Evolutionary conservation across 352 stramenopile species (phyloP), one percentile per base, ranked within the genome.

Genomic region (Sclerospora graminicola): DNA sequence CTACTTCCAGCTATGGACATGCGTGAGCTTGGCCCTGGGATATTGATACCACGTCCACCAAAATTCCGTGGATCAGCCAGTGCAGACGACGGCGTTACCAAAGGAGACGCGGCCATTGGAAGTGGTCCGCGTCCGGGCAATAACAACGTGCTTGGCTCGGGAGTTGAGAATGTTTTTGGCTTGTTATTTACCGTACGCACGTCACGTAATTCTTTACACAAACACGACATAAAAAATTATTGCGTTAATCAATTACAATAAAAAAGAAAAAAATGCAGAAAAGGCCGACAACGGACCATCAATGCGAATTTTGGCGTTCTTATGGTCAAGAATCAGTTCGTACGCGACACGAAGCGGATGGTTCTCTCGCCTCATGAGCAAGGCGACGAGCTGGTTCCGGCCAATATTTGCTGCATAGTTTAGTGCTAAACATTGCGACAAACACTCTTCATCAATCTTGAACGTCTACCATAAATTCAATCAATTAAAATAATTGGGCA

Each of bases 321-420:
- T 98, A 65, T 98, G 93, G 62, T 98, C 95, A 28, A 98, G 72
- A 41, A 98, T 94, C 5, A 99, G 70, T 56, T 99, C 95, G 61
- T 99, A 99, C 4, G 89, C 83, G 57, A 98, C 95, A 33, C 90
- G 89, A 43, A 98, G 59, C 39, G 80, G 72, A 30, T 83, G 65
- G 28, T 47, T 79, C 44, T 86, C 70, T 57, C 69, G 60, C 28
- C 68, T 66, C 34, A 72, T 64, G 4, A 86, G 44, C 36, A 89
- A 50, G 24, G 39, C 45, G 11, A 84, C 41, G 2, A 90, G 53
- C 38, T 89, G 63, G 7, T 88, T 76, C 19, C 77, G 66, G 16
- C 47, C 62, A 29, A 88, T 55, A 24, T 52, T 60, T 36, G 53
- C 48, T 20, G 61, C 56, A 21, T 81, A 80, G 21, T 70, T 75